Percentiles rank a stretch among this genome's conserved stretches.
Conservation (phyloP, 2,329 filamentous ascomycete genomes). For the Penicillium italicum region DNA sequence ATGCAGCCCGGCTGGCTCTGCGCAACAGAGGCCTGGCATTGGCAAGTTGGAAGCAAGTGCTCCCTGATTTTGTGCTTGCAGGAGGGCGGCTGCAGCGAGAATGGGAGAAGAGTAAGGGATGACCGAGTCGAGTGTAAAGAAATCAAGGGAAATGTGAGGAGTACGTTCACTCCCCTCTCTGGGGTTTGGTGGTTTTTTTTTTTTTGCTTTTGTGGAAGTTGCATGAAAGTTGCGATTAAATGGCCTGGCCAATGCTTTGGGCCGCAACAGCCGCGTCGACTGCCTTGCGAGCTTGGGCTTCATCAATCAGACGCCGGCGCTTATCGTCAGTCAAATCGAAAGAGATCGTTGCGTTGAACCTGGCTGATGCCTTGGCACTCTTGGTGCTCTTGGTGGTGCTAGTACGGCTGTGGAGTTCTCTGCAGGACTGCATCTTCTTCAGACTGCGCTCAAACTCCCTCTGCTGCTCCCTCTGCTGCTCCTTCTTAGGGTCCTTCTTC, state of each 20-base stretch:
- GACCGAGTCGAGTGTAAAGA: not conserved
- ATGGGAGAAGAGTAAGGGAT: not conserved
- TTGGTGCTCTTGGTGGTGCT: not conserved
- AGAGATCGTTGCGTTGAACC: constrained; percentile 26
- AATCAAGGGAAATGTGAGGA: not conserved
- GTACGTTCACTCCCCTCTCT: not conserved
- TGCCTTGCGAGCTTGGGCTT: constrained; percentile 43
- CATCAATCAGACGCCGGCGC: constrained; percentile 47
- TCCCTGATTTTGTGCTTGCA: constrained; percentile 1
- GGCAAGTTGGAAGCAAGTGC: not conserved
- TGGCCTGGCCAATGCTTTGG: not conserved
- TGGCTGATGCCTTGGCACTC: constrained; percentile 26
- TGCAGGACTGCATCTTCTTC: constrained; percentile 51
- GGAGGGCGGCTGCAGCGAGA: constrained; percentile 2
- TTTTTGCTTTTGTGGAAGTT: not conserved
- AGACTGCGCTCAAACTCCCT: constrained; percentile 12
- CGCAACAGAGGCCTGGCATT: not conserved
- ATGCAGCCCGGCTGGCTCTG: constrained; percentile 9
- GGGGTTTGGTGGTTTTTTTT: not conserved
- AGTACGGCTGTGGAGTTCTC: constrained; percentile 39
- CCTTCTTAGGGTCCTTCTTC: constrained; percentile 16
- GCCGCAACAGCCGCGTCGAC: constrained; percentile 10
- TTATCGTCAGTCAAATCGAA: constrained; percentile 52
- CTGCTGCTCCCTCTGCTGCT: not conserved
- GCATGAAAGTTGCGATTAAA: not conserved